Base-by-base conservation (phyloP, 768 basidiomycete genomes). In the Auriscalpium microsporum region DNA sequence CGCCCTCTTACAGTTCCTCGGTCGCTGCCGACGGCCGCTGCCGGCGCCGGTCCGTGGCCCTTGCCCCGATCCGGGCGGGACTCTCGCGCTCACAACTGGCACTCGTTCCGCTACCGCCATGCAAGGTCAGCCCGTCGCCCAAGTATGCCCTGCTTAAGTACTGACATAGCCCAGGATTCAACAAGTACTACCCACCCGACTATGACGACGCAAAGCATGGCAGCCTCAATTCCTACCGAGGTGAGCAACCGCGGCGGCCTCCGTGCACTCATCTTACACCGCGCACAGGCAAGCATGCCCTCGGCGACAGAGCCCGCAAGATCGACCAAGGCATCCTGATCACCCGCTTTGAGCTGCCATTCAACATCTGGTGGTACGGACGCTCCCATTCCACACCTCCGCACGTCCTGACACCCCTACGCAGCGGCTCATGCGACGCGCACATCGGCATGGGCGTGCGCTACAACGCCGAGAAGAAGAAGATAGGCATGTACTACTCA, bases 381-480 rank as follows among this genome's bases (percentile, higher is more conserved):
- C 52, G 9, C 16, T 21, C 11, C 34, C 38, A 45, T 21, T 48
- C 42, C 50, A 28, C 11, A 37, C 42, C 52, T 48, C 48, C 47
- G 50, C 56, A 48, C 49, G 14, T 38, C 13, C 23, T 44, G 34
- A 38, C 17, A 13, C 6, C 21, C 16, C 19, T 45, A 55, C 38
- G 28, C 70, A 97, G 95, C 65, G 91, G 85, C 36, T 87, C 87
- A 72, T 99, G 95, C 73, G 86, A 94, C 69, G 87, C 88, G 62
- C 96, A 98, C 72, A 91, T 99, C 50, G 96, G 96, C 10, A 96
- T 96, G 82, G 96, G 96, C 21, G 96, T 99, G 2, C 89, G 96
- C n/a, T 99, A 97, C 76, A 99, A 99, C 62, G 96, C 96, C 0
- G 94, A 98, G 71, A 99, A 99, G 81, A 88, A 88, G 75, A 97